Evolutionary conservation across 73 alveolate species (phyloP), one percentile per base, ranked within the genome.

Genomic region (Tetrahymena malaccensis): DNA sequence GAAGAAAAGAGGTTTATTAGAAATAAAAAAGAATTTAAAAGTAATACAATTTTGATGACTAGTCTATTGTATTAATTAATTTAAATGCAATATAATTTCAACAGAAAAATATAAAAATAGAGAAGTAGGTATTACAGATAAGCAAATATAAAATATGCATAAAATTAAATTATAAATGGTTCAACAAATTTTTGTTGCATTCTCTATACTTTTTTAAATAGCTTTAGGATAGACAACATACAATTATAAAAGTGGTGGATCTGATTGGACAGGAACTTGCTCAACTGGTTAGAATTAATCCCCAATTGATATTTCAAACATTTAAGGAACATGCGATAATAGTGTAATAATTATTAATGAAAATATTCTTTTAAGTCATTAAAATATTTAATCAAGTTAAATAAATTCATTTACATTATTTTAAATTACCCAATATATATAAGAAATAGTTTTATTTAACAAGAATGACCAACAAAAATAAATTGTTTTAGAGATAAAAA

Each of bases 281-380:
- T 84, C 95, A 6, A 93, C 94, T 35, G 95, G 97, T 35, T 70
- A 93, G 17, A 16, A 17, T 31, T 43, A 95, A 93, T 85, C 95
- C 27, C 97, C 97, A 21, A 85, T 95, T 3, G 93, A 95, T 56
- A 43, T 95, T 43, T 93, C 85, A 95, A 94, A 85, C 35, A 43
- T 94, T 43, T 43, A 94, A 21, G 97, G 97, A 25, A 95, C 97
- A 34, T 95, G 97, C n/a, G 97, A 95, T 93, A 95, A 95, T 95
- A 70, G 89, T n/a, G 89, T 70, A 70, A 70, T 50, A 70, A 70
- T 22, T n/a, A 0, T 70, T 70, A 22, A 40, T 40, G 44, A 40
- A 40, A 40, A 40, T 7, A 40, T 40, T 40, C 44, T 40, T 40
- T 40, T 40, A 6, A 40, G 15, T 4, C 15, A 8, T 40, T 40